A percentile compares a stretch with the other conserved stretches of the same genome.
Conservation (phyloP, 2,329 filamentous ascomycete genomes). For the Calonectria montana region DNA sequence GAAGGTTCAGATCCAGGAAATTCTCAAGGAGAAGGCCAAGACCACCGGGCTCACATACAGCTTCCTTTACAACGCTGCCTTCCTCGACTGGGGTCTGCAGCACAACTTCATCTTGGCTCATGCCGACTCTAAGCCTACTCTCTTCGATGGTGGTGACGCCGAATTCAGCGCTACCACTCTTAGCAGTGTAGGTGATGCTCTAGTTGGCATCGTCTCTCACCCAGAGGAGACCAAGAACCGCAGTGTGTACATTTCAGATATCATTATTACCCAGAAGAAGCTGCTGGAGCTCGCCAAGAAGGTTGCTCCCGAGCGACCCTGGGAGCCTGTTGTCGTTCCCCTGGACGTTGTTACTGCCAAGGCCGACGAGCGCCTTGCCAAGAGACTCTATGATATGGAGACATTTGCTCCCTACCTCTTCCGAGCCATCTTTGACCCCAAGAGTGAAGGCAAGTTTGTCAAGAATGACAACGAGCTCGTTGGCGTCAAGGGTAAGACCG, state of each 20-base stretch:
- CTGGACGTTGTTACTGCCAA: slow-evolving; percentile 42
- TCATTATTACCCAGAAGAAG: slow-evolving; percentile 57
- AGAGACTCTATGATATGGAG: slow-evolving; percentile 43
- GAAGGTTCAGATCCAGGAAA: slow-evolving; percentile 59
- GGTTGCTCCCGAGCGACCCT: slow-evolving; percentile 57
- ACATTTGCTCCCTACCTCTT: slow-evolving; percentile 49
- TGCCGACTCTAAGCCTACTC: slow-evolving; percentile 50
- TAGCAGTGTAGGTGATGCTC: slow-evolving; percentile 56
- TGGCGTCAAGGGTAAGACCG: slow-evolving; percentile 54
- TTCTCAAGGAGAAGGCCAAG: slow-evolving; percentile 54
- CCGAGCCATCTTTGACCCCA: slow-evolving; percentile 45
- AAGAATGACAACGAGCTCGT: slow-evolving; percentile 58
- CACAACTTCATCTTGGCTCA: slow-evolving; percentile 56
- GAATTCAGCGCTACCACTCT: slow-evolving; percentile 62
- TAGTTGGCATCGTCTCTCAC: slow-evolving; percentile 61
- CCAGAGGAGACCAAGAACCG: slow-evolving; percentile 66
- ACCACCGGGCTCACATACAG: slow-evolving; percentile 48
- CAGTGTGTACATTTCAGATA: slow-evolving; percentile 57
- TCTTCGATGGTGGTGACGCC: slow-evolving; percentile 63
- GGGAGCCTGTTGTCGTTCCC: slow-evolving; percentile 54
- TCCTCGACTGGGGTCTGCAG: slow-evolving; percentile 53
- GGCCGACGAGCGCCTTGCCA: slow-evolving; percentile 45
- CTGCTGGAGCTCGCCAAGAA: slow-evolving; percentile 60
- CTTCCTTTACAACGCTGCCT: slow-evolving; percentile 46
- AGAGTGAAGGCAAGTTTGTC: slow-evolving; percentile 47